Evolutionary conservation across 345 rosid genomes (phyloP).

Genomic region (Orychophragmus violaceus): DNA sequence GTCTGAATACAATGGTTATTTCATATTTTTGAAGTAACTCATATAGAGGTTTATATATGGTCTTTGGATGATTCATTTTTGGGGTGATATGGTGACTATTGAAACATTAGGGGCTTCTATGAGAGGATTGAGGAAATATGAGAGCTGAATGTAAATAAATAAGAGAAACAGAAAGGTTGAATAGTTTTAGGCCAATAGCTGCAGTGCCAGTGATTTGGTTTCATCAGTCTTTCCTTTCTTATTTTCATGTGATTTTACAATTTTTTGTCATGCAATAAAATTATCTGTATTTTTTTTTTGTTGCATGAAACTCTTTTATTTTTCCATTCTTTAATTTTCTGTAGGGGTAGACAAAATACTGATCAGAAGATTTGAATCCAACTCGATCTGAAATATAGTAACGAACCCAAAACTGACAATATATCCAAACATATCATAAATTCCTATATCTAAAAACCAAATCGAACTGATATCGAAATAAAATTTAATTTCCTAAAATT

Average conservation of each 20-base stretch:
- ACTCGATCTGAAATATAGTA: no score
- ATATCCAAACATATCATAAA: no score
- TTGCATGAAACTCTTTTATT: no score
- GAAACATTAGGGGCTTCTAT: background rate
- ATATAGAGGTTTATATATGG: conserved; percentile 1
- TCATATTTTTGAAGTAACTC: conserved; percentile 25
- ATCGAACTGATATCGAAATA: no score
- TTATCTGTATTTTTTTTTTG: no score
- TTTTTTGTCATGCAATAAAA: background rate
- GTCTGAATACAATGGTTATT: conserved; percentile 18
- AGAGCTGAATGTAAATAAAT: conserved; percentile 20
- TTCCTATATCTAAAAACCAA: no score
- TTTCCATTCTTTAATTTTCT: background rate
- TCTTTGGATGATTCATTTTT: background rate
- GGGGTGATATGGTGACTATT: background rate
- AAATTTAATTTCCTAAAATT: no score
- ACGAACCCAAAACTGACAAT: no score
- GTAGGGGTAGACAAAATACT: no score
- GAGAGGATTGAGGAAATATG: background rate
- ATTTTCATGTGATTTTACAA: conserved; percentile 10
- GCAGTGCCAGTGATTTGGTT: conserved; percentile 29
- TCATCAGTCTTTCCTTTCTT: background rate
- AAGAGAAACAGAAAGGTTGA: conserved; percentile 19
- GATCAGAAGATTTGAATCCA: no score
- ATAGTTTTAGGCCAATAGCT: conserved; percentile 24